phyloP scores from a whole-genome alignment of 2,329 filamentous ascomycete species.

The Aspergillus brunneoviolaceus region DNA sequence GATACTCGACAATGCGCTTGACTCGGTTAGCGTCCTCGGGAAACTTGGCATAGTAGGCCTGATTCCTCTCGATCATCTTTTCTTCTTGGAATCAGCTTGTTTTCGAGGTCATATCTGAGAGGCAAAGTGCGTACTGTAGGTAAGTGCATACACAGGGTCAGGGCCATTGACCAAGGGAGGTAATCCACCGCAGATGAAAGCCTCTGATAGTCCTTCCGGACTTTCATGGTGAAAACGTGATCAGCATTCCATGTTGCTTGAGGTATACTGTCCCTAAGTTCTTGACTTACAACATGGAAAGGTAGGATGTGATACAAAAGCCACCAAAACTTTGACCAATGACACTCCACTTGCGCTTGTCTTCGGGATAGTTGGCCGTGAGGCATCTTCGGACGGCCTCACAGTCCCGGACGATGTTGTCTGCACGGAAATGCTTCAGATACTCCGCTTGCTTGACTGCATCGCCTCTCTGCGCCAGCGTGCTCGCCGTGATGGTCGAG shows the following conservation, averaged over 20 bases:
- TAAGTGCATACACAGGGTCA: conserved; percentile 72
- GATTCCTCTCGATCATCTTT: conserved; percentile 70
- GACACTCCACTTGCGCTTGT: conserved; percentile 76
- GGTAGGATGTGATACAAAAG: conserved; percentile 79
- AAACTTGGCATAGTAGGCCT: conserved; percentile 79
- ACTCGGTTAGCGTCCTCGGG: conserved; percentile 74
- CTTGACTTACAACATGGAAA: conserved; percentile 64
- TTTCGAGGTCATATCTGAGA: background rate
- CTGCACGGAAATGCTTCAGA: conserved; percentile 80
- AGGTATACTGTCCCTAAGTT: no score
- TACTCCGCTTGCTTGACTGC: conserved; percentile 72
- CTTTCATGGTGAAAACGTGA: conserved; percentile 27
- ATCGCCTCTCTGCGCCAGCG: conserved; percentile 64
- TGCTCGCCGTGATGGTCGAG: conserved; percentile 72
- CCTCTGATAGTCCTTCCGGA: conserved; percentile 75
- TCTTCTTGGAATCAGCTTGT: conserved; percentile 33
- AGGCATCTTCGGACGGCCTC: conserved; percentile 79
- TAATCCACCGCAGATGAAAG: conserved; percentile 80
- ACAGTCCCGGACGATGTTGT: conserved; percentile 84
- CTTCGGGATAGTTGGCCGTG: conserved; percentile 65
- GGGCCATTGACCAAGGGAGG: conserved; percentile 70
- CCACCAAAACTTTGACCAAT: conserved; percentile 93
- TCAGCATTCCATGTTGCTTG: background rate
- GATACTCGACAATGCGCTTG: conserved; percentile 63
- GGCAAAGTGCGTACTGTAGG: conserved; percentile 52